phyloP scores from a whole-genome alignment of 805 yeast species.

The Monosporozyma solicola region DNA sequence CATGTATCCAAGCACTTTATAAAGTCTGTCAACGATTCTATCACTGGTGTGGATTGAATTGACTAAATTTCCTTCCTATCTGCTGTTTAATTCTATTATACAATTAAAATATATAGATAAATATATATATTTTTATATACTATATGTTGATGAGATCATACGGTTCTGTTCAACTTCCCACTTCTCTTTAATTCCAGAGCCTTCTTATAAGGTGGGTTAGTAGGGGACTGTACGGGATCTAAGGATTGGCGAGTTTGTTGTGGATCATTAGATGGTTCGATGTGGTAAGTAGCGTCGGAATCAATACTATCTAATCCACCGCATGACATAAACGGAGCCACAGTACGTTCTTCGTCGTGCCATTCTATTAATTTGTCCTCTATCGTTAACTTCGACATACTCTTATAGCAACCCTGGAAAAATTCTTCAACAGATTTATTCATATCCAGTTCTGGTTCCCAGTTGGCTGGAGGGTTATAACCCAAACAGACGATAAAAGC shows the following conservation, averaged over 20 bases:
- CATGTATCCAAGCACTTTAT: neutral
- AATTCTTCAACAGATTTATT: slow-evolving; percentile 70
- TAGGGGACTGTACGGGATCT: slow-evolving; percentile 92
- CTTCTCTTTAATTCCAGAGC: slow-evolving; percentile 81
- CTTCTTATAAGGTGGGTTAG: slow-evolving; percentile 92
- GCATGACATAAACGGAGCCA: slow-evolving; percentile 93
- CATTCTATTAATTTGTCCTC: slow-evolving; percentile 30
- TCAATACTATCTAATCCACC: slow-evolving; percentile 85
- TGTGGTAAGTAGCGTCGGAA: slow-evolving; percentile 84
- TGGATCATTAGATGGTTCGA: slow-evolving; percentile 23
- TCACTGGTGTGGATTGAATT: too few relatives aligned
- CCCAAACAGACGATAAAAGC: slow-evolving; percentile 90
- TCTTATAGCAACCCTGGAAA: slow-evolving; percentile 43
- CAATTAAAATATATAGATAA: neutral
- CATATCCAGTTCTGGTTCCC: slow-evolving; percentile 61
- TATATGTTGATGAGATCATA: slow-evolving; percentile 2
- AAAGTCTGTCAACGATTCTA: too few relatives aligned
- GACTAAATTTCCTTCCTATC: neutral
- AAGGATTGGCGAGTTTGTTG: slow-evolving; percentile 34
- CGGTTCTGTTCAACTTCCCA: slow-evolving; percentile 43
- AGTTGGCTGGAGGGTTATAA: slow-evolving; percentile 71
- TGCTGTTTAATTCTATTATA: neutral
- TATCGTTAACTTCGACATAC: slow-evolving; percentile 11
- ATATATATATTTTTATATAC: neutral
- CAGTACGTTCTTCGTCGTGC: slow-evolving; percentile 53